These are phyloP conservation scores for Knoxdaviesia proteae DNA, from an alignment of 2,329 filamentous ascomycete species.

Conservation along the genomic window DNA sequence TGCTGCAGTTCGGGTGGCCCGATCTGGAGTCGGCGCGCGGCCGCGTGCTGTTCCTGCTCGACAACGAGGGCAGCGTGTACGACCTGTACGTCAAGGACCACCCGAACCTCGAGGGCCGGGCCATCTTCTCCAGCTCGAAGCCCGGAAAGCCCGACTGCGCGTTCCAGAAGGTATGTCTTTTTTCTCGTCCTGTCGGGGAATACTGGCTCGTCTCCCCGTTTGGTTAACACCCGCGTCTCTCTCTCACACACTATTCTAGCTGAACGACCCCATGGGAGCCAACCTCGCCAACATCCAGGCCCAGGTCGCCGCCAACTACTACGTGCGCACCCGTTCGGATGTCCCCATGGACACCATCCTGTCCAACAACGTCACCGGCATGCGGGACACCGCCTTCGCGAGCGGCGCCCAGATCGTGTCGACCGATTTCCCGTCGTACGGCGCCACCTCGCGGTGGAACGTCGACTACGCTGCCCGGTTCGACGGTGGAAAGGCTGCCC, in stretches of 20 bases:
- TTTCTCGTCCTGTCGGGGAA: background rate
- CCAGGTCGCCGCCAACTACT: conserved; percentile 23
- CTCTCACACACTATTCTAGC: conserved; percentile 8
- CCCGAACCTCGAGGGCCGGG: conserved; percentile 18
- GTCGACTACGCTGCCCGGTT: conserved; percentile 21
- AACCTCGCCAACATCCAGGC: conserved; percentile 18
- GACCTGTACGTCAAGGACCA: conserved; percentile 15
- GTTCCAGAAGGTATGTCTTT: conserved; percentile 17
- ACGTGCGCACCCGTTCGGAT: conserved; percentile 26
- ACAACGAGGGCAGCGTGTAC: conserved; percentile 20
- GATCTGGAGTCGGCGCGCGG: conserved; percentile 20
- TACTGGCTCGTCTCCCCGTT: background rate
- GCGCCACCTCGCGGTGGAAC: conserved; percentile 23
- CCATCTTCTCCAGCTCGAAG: conserved; percentile 25
- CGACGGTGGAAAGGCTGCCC: conserved; percentile 7
- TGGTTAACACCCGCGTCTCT: background rate
- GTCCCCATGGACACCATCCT: conserved; percentile 21
- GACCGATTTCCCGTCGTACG: conserved; percentile 24
- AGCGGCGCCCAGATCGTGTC: conserved; percentile 28
- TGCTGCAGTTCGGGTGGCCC: conserved; percentile 26
- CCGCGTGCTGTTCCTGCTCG: conserved; percentile 27
- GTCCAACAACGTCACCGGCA: conserved; percentile 15
- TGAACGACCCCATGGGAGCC: conserved; percentile 19
- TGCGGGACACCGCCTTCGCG: conserved; percentile 19
- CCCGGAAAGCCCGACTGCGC: conserved; percentile 23